These are phyloP conservation scores for Infundibulicybe gibba DNA, from an alignment of 768 basidiomycete genomes.

Conservation along the genomic window DNA sequence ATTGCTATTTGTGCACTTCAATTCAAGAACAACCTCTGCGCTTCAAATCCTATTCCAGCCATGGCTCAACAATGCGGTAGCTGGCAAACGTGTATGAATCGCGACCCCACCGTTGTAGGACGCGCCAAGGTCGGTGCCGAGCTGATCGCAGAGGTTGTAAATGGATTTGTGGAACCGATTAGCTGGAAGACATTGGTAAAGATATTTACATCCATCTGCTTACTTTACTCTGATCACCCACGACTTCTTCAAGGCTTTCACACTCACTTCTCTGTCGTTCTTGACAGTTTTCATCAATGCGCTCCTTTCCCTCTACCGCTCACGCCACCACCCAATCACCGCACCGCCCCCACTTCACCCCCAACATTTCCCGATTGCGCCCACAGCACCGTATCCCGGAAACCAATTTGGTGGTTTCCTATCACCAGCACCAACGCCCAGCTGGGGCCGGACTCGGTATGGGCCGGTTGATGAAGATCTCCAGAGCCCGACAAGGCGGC, in stretches of 20 bases:
- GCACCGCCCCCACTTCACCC: slow-evolving; percentile 16
- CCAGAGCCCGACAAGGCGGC: slow-evolving; percentile 44
- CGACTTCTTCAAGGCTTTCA: slow-evolving; percentile 50
- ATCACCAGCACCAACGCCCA: slow-evolving; percentile 45
- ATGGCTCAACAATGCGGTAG: slow-evolving; percentile 82
- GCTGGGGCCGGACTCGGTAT: slow-evolving; percentile 41
- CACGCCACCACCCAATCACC: slow-evolving; percentile 49
- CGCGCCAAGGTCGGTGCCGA: slow-evolving; percentile 90
- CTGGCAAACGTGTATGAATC: slow-evolving; percentile 96
- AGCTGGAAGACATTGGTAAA: slow-evolving; percentile 93
- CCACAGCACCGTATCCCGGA: slow-evolving; percentile 35
- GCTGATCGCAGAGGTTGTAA: slow-evolving; percentile 93
- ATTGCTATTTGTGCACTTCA: slow-evolving; percentile 82
- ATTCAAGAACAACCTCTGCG: slow-evolving; percentile 83
- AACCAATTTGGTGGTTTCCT: slow-evolving; percentile 46
- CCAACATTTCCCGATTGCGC: slow-evolving; percentile 31
- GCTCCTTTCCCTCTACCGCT: slow-evolving; percentile 73
- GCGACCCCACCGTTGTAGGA: slow-evolving; percentile 86
- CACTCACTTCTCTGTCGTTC: slow-evolving; percentile 72
- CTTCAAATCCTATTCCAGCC: slow-evolving; percentile 72
- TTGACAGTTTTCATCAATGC: slow-evolving; percentile 79
- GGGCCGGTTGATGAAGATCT: slow-evolving; percentile 34
- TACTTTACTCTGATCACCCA: slow-evolving; percentile 9
- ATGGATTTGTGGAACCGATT: slow-evolving; percentile 95
- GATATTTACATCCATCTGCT: slow-evolving; percentile 19